Percentiles rank a stretch among this genome's conserved stretches.
Evolutionary conservation across 31 red algal species (phyloP).

Genomic region (Asparagopsis taxiformis): DNA sequence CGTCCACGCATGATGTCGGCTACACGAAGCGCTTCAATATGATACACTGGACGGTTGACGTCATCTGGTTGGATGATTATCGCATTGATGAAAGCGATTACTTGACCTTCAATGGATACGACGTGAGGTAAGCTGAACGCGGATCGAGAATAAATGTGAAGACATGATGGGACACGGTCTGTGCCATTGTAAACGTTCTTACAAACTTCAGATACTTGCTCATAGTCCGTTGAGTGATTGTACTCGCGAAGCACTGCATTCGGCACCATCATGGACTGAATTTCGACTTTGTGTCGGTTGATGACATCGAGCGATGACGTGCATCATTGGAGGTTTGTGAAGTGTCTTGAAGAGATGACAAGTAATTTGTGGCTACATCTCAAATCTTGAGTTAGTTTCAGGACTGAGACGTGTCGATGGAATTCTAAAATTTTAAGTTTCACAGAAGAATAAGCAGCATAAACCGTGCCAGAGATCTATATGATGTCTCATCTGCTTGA

Average conservation of each 20-base stretch:
- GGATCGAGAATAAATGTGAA: background rate
- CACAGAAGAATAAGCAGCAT: too few relatives aligned
- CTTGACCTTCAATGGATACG: background rate
- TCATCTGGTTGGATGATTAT: background rate
- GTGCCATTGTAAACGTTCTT: conserved; percentile 11
- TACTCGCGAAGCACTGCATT: background rate
- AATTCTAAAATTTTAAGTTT: too few relatives aligned
- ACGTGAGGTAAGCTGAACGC: background rate
- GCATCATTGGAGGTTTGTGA: too few relatives aligned
- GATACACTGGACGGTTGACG: background rate
- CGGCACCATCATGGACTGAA: too few relatives aligned
- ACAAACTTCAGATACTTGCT: conserved; percentile 7
- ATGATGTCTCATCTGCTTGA: too few relatives aligned
- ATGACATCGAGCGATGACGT: too few relatives aligned
- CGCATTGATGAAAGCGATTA: conserved; percentile 6
- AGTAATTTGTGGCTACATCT: too few relatives aligned
- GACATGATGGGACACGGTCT: background rate
- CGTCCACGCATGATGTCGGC: background rate
- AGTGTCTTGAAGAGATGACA: too few relatives aligned
- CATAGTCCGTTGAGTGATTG: background rate
- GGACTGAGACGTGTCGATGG: too few relatives aligned
- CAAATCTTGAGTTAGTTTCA: too few relatives aligned
- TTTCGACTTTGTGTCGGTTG: too few relatives aligned
- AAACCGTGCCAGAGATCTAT: too few relatives aligned
- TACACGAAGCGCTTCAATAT: conserved; percentile 3